Conservation (phyloP, 805 yeast species). For the Vanderwaltozyma yarrowii region DNA sequence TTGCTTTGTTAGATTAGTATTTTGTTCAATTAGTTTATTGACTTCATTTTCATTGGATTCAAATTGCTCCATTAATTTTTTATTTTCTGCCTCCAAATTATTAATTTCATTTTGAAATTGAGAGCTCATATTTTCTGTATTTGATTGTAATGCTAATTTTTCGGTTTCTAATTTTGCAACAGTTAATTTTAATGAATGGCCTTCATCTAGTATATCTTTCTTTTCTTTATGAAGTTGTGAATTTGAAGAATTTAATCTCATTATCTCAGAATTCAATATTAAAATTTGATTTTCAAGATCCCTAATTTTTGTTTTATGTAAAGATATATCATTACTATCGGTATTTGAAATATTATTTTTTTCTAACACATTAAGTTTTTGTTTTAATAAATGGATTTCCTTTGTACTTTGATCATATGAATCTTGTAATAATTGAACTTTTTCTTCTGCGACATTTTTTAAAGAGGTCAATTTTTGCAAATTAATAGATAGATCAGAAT, state of each 20-base stretch:
- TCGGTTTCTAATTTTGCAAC: neutral
- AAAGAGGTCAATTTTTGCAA: slow-evolving; percentile 46
- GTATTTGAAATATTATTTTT: too few species aligned
- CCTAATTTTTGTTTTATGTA: too few species aligned
- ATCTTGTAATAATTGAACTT: too few species aligned
- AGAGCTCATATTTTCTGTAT: neutral
- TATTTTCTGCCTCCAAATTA: slow-evolving; percentile 35
- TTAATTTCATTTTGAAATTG: slow-evolving; percentile 12
- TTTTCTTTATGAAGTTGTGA: neutral
- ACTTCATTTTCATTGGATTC: slow-evolving; percentile 5
- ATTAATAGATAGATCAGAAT: slow-evolving; percentile 38
- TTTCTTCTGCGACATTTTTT: slow-evolving; percentile 34
- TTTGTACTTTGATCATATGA: too few species aligned
- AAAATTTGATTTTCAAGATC: too few species aligned
- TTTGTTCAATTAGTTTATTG: slow-evolving; percentile 23
- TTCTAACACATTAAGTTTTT: too few species aligned
- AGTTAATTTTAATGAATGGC: neutral
- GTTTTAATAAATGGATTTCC: too few species aligned
- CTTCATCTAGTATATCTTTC: neutral
- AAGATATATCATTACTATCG: too few species aligned
- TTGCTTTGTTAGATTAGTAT: slow-evolving; percentile 43
- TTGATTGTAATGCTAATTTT: neutral
- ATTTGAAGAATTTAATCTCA: too few species aligned
- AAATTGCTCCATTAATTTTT: slow-evolving; percentile 33
- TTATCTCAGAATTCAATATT: too few species aligned